Evolutionary conservation across 371 early-diverging fungal species (phyloP), one percentile per base, ranked within the genome.

Genomic region (Apophysomyces elegans): DNA sequence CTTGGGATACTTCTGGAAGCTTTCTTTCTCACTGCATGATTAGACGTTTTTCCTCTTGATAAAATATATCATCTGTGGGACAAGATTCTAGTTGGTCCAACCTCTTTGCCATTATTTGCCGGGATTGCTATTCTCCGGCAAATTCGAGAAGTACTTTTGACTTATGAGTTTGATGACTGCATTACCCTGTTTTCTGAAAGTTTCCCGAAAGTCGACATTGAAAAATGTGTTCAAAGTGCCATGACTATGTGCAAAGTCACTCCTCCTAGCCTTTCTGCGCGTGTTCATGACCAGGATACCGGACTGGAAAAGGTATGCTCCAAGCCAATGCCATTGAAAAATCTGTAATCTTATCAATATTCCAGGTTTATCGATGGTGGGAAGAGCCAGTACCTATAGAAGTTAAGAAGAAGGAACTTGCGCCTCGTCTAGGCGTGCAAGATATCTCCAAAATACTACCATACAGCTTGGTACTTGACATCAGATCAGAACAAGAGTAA

Each of bases 61-160:
- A 89, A 90, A 63, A 86, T 91, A 5, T 90, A 89, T 67, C 90
- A 88, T 64, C 72, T 94, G 13, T 94, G 93, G 93, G 93, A 93
- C 72, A 87, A 86, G 62, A 62, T 91, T 11, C 63, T 91, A 8
- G 86, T 89, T 13, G 90, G 90, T 0, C 88, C 89, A 3, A 66
- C 85, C 0, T 86, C 88, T 0, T 71, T 92, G 8, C 87, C 88
- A 2, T 56, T 91, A 5, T 91, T 91, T 73, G 82, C 87, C 7
- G 94, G 91, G 0, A 81, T 89, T 56, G 83, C 91, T 11, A 91
- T 94, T 36, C 58, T 93, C 47, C 79, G 85, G 2, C 91, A 91
- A 60, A 80, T 91, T 16, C 83, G 89, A 9, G 81, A 80, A 43
- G 71, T 76, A 0, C 63, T 91, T 3, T 71, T 91, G 11, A 66